Conservation (phyloP, 768 basidiomycete species). For the Hypholoma fasciculare region DNA sequence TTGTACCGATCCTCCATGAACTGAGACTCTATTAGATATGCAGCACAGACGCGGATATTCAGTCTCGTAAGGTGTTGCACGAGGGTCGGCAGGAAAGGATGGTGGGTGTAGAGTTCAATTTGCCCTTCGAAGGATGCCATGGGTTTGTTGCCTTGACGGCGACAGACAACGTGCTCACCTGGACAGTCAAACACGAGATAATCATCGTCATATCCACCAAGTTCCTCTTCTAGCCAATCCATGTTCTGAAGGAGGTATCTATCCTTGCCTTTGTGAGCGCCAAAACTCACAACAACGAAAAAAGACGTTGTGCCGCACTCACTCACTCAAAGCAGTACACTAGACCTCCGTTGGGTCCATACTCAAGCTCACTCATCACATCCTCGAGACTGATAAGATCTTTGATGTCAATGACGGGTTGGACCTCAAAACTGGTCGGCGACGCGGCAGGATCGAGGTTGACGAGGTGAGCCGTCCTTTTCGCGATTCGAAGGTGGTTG, state of each 20-base stretch:
- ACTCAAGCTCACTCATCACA: slow-evolving; percentile 92
- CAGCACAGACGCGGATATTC: slow-evolving; percentile 84
- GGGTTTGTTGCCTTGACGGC: background rate
- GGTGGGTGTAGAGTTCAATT: slow-evolving; percentile 98
- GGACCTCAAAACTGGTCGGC: slow-evolving; percentile 84
- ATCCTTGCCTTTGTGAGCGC: slow-evolving; percentile 4
- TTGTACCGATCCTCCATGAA: slow-evolving; percentile 99
- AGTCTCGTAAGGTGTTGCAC: slow-evolving; percentile 73
- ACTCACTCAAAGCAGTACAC: slow-evolving; percentile 99
- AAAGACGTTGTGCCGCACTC: slow-evolving; percentile 34
- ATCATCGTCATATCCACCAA: slow-evolving; percentile 94
- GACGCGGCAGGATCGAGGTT: slow-evolving; percentile 97
- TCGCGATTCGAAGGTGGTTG: slow-evolving; percentile 83
- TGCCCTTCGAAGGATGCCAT: slow-evolving; percentile 57
- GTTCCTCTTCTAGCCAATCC: slow-evolving; percentile 97
- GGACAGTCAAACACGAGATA: slow-evolving; percentile 94
- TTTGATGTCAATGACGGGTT: slow-evolving; percentile 91
- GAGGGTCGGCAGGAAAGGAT: slow-evolving; percentile 92
- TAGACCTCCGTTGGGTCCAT: slow-evolving; percentile 96
- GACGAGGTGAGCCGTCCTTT: slow-evolving; percentile 86
- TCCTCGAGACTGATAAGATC: slow-evolving; percentile 92
- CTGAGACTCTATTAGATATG: slow-evolving; percentile 94
- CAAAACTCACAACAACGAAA: background rate
- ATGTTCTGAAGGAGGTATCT: slow-evolving; percentile 97
- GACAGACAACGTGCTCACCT: slow-evolving; percentile 41